Conservation (phyloP, 495 filamentous ascomycete species). For the Glutinoglossum americanum region DNA sequence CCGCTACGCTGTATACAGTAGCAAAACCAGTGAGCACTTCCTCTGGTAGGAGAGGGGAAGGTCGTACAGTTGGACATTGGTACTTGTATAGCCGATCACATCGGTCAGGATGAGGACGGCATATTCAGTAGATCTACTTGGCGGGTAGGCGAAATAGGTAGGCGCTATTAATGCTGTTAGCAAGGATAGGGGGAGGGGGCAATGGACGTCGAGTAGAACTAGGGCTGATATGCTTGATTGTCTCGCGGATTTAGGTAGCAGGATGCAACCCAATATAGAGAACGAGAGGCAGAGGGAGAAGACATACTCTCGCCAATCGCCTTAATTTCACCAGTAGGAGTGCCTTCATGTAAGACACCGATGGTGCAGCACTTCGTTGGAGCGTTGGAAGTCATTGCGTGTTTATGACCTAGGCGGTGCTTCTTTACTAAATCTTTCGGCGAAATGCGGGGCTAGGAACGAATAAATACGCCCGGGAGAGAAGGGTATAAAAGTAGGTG, state of each 20-base stretch:
- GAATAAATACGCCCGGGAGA: too few relatives aligned
- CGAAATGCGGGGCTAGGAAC: too few relatives aligned
- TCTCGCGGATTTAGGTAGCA: too few relatives aligned
- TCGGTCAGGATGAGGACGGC: slow-evolving; percentile 21
- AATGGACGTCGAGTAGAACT: too few relatives aligned
- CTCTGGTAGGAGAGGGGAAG: not conserved
- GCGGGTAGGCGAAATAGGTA: slow-evolving; percentile 23
- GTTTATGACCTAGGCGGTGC: not conserved
- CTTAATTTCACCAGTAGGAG: slow-evolving; percentile 19
- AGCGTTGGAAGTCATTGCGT: slow-evolving; percentile 22
- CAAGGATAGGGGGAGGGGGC: not conserved
- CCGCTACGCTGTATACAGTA: slow-evolving; percentile 27
- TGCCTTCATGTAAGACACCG: slow-evolving; percentile 24
- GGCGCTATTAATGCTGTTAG: slow-evolving; percentile 13
- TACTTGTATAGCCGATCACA: slow-evolving; percentile 7
- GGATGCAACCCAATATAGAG: not conserved
- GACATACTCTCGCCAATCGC: slow-evolving; percentile 17
- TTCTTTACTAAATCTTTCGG: not conserved
- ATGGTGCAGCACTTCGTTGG: slow-evolving; percentile 22
- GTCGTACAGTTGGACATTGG: slow-evolving; percentile 47
- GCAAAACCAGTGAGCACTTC: not conserved
- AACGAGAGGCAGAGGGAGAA: too few relatives aligned
- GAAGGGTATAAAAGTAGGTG: too few relatives aligned
- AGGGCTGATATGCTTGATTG: too few relatives aligned
- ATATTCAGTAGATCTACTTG: slow-evolving; percentile 19